A percentile compares a stretch with the other conserved stretches of the same genome.
Conservation (phyloP, 345 rosid species). For the Populus pruinosa region DNA sequence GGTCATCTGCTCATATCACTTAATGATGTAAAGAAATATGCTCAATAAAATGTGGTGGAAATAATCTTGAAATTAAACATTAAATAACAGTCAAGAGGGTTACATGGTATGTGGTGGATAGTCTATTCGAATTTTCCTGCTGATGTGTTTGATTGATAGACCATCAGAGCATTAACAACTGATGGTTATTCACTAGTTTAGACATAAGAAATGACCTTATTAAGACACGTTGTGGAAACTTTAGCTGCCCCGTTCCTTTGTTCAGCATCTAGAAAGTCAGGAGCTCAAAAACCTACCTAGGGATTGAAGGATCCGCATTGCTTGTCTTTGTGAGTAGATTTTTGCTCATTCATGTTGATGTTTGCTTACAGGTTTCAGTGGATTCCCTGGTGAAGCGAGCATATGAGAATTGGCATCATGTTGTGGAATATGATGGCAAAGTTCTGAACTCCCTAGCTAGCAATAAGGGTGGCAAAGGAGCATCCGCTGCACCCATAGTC, state of each 20-base stretch:
- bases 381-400: conserved; percentile 82
- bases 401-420: conserved; percentile 88
- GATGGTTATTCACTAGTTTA: neutral
- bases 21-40: neutral
- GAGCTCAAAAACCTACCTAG: neutral
- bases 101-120: neutral
- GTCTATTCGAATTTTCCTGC: neutral
- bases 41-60: neutral
- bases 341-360: conserved; percentile 6
- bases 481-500: conserved; percentile 22
- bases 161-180: neutral
- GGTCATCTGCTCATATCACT: neutral
- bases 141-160: neutral
- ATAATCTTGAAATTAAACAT: neutral
- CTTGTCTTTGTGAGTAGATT: neutral
- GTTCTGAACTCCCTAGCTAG: conserved; percentile 51
- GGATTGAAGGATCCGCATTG: neutral
- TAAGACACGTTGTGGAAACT: neutral
- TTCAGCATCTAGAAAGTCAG: neutral
- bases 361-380: conserved; percentile 59
- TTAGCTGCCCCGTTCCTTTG: neutral
- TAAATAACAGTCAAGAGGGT: neutral
- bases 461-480: conserved; percentile 35
- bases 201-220: neutral
- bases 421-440: conserved; percentile 73